Base-by-base conservation (phyloP, 2,329 filamentous ascomycete genomes). In the Zalaria sp. region DNA sequence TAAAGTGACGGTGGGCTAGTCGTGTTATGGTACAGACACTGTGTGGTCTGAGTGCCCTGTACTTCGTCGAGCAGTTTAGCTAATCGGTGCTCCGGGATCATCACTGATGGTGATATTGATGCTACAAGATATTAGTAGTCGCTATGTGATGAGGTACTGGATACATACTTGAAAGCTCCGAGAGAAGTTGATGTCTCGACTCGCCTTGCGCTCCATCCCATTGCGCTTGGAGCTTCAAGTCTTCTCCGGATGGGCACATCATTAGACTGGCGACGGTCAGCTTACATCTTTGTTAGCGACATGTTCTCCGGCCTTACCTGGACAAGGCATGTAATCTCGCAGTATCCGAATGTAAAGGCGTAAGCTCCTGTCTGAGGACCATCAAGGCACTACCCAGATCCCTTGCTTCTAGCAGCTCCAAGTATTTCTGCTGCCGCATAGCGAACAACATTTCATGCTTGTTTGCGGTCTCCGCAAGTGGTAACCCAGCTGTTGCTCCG, bases 61-160 rank as follows among this genome's bases (percentile, higher is more conserved):
- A 94, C 79, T 49, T 93, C 79, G 43, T 88, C 73, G 40, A 98
- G 67, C 10, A 98, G 68, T 29, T 79, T 73, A 2, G 86, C 85
- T 36, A 98, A 69, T 5, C 91, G 80, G 58, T 91, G 84, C 55
- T 94, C 85, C 1, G 91, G 91, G 42, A 98, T 82, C 88, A 98
- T 96, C 36, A 94, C 84, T 3, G 87, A 91, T 0, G 91, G 89
- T 1, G 91, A 94, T 58, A 98, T 93, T 43, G 78, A 94, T 67
- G 73, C 83, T 89, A 51, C 11, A 45, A 11, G 5, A 45, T 58
- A 42, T 57, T 46, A 48, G 42, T 8, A 38, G 3, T 3, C 8
- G 5, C 11, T 31, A 9, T 4, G 6, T 4, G 5, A 11, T 9
- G 11, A 47, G 45, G 40, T 48, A 35, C 31, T 29, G 40, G 38